These are phyloP conservation scores for Kuraishia molischiana DNA, from an alignment of 805 yeast species.

Conservation along the genomic window DNA sequence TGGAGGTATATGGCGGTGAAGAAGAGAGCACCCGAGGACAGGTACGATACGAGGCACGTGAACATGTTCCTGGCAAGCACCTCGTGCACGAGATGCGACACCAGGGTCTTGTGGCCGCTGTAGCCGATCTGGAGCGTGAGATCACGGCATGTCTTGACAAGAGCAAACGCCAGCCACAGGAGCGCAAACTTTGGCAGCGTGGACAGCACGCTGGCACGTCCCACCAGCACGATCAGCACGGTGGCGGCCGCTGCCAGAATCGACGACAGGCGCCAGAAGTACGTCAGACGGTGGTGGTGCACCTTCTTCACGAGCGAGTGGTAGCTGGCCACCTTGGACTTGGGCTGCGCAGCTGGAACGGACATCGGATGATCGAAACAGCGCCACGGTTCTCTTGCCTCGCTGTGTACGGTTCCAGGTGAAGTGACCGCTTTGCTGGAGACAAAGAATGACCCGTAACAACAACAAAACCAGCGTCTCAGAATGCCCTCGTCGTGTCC, in stretches of 20 bases:
- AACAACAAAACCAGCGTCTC: no score
- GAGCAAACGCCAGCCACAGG: conserved; percentile 18
- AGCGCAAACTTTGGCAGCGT: conserved; percentile 15
- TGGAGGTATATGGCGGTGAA: conserved; percentile 13
- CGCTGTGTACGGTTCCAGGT: no score
- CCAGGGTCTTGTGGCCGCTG: conserved; percentile 11
- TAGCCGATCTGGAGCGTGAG: conserved; percentile 15
- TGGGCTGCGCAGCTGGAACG: no score
- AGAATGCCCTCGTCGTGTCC: no score
- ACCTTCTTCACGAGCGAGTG: conserved; percentile 14
- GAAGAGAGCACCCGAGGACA: conserved; percentile 11
- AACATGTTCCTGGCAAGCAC: conserved; percentile 13
- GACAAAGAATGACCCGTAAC: no score
- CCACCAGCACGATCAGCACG: conserved; percentile 12
- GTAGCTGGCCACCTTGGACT: conserved; percentile 7
- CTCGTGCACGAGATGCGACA: conserved; percentile 16
- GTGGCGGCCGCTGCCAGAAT: conserved; percentile 12
- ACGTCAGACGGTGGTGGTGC: conserved; percentile 15
- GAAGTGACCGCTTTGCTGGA: no score
- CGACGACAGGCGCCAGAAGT: conserved; percentile 16
- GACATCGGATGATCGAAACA: no score
- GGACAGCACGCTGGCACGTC: conserved; percentile 9
- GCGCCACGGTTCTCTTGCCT: no score
- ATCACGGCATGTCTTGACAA: conserved; percentile 19
- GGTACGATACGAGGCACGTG: conserved; percentile 11